Evolutionary conservation across 495 filamentous ascomycete species (phyloP).

Genomic region (Melanomma pulvis-pyrius): DNA sequence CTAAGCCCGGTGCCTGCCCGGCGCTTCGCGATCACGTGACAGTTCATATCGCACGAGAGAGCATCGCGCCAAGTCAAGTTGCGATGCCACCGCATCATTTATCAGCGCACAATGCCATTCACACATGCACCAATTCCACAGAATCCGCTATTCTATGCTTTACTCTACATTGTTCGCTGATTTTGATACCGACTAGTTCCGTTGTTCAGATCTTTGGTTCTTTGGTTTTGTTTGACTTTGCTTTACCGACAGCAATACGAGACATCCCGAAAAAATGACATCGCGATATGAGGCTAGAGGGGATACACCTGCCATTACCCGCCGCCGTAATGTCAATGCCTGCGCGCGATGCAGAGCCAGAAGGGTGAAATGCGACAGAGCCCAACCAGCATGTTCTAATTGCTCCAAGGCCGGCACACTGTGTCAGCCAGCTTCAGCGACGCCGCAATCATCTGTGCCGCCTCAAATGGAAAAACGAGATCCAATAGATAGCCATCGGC

Average conservation of each 20-base stretch:
- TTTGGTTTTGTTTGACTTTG: background rate
- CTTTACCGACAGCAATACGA: background rate
- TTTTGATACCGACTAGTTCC: background rate
- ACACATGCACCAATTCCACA: background rate
- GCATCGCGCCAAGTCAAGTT: background rate
- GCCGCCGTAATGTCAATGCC: slow-evolving; percentile 26
- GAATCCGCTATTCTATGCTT: background rate
- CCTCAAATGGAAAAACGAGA: slow-evolving; percentile 12
- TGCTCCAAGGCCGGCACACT: slow-evolving; percentile 26
- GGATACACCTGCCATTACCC: slow-evolving; percentile 31
- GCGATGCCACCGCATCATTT: background rate
- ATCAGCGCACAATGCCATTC: background rate
- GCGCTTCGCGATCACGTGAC: background rate
- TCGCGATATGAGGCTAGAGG: slow-evolving; percentile 18
- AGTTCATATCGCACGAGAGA: background rate
- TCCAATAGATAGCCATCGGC: slow-evolving; percentile 4
- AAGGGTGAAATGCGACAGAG: slow-evolving; percentile 34
- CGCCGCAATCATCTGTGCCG: background rate
- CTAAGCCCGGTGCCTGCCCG: background rate
- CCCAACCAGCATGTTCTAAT: slow-evolving; percentile 31
- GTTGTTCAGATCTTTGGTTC: background rate
- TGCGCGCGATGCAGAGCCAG: slow-evolving; percentile 34
- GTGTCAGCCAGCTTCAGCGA: slow-evolving; percentile 22
- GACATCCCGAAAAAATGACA: slow-evolving; percentile 4
- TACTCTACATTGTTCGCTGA: background rate